Conservation (phyloP, 345 rosid species). For the Isatis tinctoria region DNA sequence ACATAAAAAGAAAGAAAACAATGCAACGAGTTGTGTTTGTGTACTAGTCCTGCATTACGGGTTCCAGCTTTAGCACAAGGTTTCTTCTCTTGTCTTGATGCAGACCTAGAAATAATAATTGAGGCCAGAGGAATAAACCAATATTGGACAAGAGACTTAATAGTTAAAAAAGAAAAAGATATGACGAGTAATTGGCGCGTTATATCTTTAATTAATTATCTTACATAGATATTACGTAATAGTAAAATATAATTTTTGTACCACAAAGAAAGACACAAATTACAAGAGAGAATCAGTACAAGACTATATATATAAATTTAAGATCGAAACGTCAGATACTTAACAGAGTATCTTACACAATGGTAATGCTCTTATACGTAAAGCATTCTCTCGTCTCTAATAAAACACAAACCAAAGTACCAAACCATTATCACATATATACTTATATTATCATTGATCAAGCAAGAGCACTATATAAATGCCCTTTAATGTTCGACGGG, state of each 20-base stretch:
- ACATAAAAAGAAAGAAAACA: conserved; percentile 8
- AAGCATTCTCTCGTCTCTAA: not conserved
- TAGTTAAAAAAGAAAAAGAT: too few relatives aligned
- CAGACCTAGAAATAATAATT: not conserved
- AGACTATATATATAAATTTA: not conserved
- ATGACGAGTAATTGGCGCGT: not conserved
- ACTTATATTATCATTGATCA: conserved; percentile 2
- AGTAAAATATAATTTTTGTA: not conserved
- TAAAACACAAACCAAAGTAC: conserved; percentile 1
- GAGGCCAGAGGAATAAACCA: not conserved
- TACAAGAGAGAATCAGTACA: not conserved
- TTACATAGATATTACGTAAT: not conserved
- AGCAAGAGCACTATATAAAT: not conserved
- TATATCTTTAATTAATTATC: not conserved
- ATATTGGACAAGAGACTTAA: not conserved
- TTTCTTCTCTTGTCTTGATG: conserved; percentile 16
- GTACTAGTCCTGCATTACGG: conserved; percentile 18
- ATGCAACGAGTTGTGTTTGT: conserved; percentile 28
- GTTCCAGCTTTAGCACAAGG: conserved; percentile 12
- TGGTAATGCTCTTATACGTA: not conserved
- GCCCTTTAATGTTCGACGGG: not conserved
- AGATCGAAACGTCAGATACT: not conserved
- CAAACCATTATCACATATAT: not conserved
- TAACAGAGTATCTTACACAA: too few relatives aligned
- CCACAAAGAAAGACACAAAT: not conserved